Evolutionary conservation across 2,329 filamentous ascomycete species (phyloP).

Genomic region (Cadophora malorum): DNA sequence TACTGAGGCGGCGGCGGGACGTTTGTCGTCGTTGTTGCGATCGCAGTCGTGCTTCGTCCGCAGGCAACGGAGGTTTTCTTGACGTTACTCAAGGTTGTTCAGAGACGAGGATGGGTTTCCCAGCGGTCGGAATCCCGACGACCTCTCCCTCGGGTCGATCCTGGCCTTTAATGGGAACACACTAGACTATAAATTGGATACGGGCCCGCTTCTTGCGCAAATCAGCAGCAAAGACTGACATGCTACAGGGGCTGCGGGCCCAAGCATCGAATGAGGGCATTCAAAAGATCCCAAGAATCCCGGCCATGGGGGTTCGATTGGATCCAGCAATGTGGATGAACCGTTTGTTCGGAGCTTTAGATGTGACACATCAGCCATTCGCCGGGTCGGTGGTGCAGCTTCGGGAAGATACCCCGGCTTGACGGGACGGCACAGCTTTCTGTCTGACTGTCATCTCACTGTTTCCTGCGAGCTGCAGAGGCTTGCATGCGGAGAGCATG

Average conservation of each 20-base stretch:
- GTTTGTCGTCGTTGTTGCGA: not conserved
- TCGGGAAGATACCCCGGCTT: constrained; percentile 2
- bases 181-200: constrained; percentile 10
- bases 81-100: constrained; percentile 8
- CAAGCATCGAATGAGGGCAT: constrained; percentile 13
- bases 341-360: constrained; percentile 17
- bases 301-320: constrained; percentile 15
- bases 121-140: constrained; percentile 2
- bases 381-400: not conserved
- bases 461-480: constrained; percentile 6
- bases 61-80: not conserved
- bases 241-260: not conserved
- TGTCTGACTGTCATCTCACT: not conserved
- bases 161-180: constrained; percentile 10
- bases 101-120: constrained; percentile 10
- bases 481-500: constrained; percentile 4
- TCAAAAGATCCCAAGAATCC: not conserved
- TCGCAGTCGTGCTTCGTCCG: not conserved
- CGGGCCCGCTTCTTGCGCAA: constrained; percentile 11
- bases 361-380: constrained; percentile 8
- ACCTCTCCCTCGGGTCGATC: constrained; percentile 19
- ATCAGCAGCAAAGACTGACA: constrained; percentile 15
- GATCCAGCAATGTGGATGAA: constrained; percentile 27
- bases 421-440: constrained; percentile 2
- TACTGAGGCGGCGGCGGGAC: constrained; percentile 6